phyloP scores from a whole-genome alignment of 495 filamentous ascomycete genomes.

The Penicillium chermesinum region DNA sequence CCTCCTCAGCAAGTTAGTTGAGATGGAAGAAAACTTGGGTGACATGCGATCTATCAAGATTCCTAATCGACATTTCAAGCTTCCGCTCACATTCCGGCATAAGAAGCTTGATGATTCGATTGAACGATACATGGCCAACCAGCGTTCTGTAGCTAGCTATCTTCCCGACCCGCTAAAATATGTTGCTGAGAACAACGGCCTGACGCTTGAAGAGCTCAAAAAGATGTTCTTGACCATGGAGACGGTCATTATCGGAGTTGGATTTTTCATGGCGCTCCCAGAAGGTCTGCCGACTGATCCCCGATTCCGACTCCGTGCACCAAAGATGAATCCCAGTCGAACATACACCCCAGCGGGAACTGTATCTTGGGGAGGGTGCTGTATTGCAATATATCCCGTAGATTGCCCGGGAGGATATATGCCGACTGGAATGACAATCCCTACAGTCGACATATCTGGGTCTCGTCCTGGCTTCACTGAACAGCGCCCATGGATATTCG shows the following conservation, averaged over 20 bases:
- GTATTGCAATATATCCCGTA: slow-evolving; percentile 22
- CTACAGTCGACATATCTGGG: slow-evolving; percentile 50
- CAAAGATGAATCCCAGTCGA: slow-evolving; percentile 56
- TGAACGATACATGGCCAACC: slow-evolving; percentile 52
- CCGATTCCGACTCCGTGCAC: slow-evolving; percentile 45
- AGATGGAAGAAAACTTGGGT: slow-evolving; percentile 27
- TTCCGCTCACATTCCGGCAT: slow-evolving; percentile 52
- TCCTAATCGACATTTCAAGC: slow-evolving; percentile 46
- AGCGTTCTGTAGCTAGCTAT: slow-evolving; percentile 53
- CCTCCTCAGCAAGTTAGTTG: slow-evolving; percentile 25
- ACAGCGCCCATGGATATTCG: slow-evolving; percentile 49
- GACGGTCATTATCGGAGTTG: slow-evolving; percentile 48
- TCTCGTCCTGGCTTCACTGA: slow-evolving; percentile 42
- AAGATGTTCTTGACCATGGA: slow-evolving; percentile 35
- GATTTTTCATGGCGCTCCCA: slow-evolving; percentile 53
- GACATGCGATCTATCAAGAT: slow-evolving; percentile 41
- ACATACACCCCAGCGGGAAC: slow-evolving; percentile 53
- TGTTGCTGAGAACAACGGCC: slow-evolving; percentile 53
- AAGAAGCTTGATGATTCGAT: slow-evolving; percentile 45
- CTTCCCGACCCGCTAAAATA: slow-evolving; percentile 54
- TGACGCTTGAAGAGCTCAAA: slow-evolving; percentile 41
- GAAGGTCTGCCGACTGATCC: slow-evolving; percentile 54
- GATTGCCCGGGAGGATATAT: slow-evolving; percentile 57
- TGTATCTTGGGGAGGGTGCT: slow-evolving; percentile 48
- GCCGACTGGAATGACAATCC: slow-evolving; percentile 51